Conservation (phyloP, 805 yeast genomes). For the Kodamaea lidongshanica region DNA sequence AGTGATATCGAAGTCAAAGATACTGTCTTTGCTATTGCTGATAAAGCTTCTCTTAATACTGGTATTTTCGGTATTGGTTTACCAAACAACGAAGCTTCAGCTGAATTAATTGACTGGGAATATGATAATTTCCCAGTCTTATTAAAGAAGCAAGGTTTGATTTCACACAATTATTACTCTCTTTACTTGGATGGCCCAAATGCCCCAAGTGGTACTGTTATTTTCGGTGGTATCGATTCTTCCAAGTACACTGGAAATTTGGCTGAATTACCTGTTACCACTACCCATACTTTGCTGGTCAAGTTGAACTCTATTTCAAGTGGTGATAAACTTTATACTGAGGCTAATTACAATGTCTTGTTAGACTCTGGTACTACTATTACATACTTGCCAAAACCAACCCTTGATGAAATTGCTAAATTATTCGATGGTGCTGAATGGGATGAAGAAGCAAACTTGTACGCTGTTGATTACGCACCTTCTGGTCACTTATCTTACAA, state of each 20-base stretch:
- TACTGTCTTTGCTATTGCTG: slow-evolving; percentile 9
- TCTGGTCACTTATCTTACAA: background rate
- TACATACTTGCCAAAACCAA: slow-evolving; percentile 6
- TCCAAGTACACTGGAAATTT: slow-evolving; percentile 22
- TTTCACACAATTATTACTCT: slow-evolving; percentile 53
- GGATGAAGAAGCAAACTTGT: background rate
- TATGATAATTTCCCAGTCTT: slow-evolving; percentile 66
- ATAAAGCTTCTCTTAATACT: slow-evolving; percentile 7
- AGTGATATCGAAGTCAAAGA: slow-evolving; percentile 7
- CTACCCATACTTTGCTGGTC: slow-evolving; percentile 4
- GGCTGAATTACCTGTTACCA: slow-evolving; percentile 18
- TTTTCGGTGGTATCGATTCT: slow-evolving; percentile 31
- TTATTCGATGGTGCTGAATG: slow-evolving; percentile 3
- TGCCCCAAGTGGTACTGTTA: slow-evolving; percentile 38
- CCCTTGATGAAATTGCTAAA: slow-evolving; percentile 2
- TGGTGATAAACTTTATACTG: background rate
- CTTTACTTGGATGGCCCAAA: slow-evolving; percentile 43
- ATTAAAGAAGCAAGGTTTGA: slow-evolving; percentile 53
- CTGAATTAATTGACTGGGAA: slow-evolving; percentile 8
- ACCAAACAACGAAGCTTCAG: slow-evolving; percentile 3
- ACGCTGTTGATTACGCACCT: background rate
- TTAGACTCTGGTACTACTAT: slow-evolving; percentile 10
- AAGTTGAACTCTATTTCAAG: slow-evolving; percentile 1
- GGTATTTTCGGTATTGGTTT: slow-evolving; percentile 12
- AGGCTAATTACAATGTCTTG: slow-evolving; percentile 4